Evolutionary conservation across 2,329 filamentous ascomycete genomes (phyloP).

Genomic region (Aureobasidium sp.): DNA sequence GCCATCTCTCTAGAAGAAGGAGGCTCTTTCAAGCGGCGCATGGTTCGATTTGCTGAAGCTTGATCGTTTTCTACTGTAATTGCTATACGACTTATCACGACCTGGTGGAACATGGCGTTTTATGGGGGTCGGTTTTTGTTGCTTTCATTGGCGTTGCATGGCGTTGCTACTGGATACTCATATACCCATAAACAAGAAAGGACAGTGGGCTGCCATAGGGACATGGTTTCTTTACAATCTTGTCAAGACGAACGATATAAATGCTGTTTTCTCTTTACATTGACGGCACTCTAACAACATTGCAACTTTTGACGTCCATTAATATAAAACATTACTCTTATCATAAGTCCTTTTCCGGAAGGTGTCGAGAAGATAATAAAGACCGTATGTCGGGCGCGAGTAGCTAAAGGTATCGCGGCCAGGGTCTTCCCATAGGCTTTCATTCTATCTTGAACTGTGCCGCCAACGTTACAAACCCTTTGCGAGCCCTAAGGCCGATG

Average conservation of each 20-base stretch:
- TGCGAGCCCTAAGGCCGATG: background rate
- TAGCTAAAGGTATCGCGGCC: no score
- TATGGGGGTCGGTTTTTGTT: background rate
- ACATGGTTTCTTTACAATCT: background rate
- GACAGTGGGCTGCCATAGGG: background rate
- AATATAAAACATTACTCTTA: no score
- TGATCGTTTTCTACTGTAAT: background rate
- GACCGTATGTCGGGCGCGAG: no score
- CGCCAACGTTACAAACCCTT: background rate
- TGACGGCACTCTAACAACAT: no score
- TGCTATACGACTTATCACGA: background rate
- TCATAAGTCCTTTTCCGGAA: no score
- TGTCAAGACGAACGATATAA: background rate
- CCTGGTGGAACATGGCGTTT: background rate
- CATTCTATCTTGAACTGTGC: background rate
- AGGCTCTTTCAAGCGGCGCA: conserved; percentile 10
- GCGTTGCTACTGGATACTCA: conserved; percentile 6
- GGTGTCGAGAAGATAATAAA: no score
- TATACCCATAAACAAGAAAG: background rate
- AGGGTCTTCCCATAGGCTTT: no score
- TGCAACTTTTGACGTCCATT: no score
- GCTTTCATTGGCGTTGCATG: background rate
- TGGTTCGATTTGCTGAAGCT: conserved; percentile 15
- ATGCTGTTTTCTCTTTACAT: background rate
- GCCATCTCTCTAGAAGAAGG: conserved; percentile 5